Percentiles rank a stretch among this genome's conserved stretches.
Evolutionary conservation across 2,329 filamentous ascomycete genomes (phyloP).

Genomic region (Hortaea sp.): DNA sequence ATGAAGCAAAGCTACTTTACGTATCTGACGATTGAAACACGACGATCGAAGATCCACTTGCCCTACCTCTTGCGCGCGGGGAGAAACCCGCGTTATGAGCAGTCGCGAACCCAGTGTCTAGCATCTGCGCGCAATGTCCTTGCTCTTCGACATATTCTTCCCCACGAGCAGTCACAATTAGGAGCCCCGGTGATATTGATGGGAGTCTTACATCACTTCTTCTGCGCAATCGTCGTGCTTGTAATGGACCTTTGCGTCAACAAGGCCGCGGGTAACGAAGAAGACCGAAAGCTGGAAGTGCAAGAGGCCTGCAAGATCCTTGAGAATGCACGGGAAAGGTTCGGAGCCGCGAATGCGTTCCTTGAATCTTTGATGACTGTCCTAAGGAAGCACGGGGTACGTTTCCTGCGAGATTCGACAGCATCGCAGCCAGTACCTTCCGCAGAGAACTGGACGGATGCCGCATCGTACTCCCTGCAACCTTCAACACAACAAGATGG

Average conservation of each 20-base stretch:
- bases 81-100: constrained; percentile 8
- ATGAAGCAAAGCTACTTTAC: constrained; percentile 9
- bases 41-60: constrained; percentile 19
- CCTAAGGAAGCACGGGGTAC: constrained; percentile 15
- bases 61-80: constrained; percentile 18
- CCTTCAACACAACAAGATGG: not conserved
- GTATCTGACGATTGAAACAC: constrained; percentile 12
- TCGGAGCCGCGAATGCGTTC: constrained; percentile 10
- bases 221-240: constrained; percentile 16
- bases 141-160: constrained; percentile 4
- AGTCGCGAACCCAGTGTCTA: constrained; percentile 13
- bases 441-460: not conserved
- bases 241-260: constrained; percentile 22
- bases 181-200: not conserved
- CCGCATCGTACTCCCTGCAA: not conserved
- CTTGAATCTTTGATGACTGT: constrained; percentile 15
- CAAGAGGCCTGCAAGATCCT: constrained; percentile 16
- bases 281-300: constrained; percentile 9
- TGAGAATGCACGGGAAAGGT: constrained; percentile 9
- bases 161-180: not conserved
- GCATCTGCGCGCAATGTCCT: constrained; percentile 14
- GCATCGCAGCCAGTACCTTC: not conserved
- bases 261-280: constrained; percentile 4
- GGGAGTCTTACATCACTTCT: constrained; percentile 16
- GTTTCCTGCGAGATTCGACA: constrained; percentile 5